These are phyloP conservation scores for Haberlea rhodopensis DNA, from an alignment of 257 asterid genomes.

Conservation along the genomic window DNA sequence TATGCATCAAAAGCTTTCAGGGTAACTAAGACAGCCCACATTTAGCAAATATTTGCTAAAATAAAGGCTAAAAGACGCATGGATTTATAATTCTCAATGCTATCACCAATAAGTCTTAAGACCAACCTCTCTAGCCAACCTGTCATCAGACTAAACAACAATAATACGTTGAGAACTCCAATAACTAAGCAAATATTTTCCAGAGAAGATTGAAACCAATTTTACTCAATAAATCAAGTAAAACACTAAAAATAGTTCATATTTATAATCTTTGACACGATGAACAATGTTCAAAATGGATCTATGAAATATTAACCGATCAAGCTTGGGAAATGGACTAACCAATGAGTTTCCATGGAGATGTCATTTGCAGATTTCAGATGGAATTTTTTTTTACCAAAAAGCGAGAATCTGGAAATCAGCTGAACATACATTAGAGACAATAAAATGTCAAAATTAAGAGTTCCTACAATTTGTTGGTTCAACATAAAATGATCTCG, in stretches of 20 bases:
- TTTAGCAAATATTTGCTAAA: not conserved
- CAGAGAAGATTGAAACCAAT: not conserved
- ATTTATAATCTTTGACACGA: too few relatives aligned
- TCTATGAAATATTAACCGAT: slow-evolving; percentile 80
- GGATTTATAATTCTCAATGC: slow-evolving; percentile 2
- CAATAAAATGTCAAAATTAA: slow-evolving; percentile 25
- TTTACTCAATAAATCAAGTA: not conserved
- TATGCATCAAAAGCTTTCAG: not conserved
- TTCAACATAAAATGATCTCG: too few relatives aligned
- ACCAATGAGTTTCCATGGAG: slow-evolving; percentile 75
- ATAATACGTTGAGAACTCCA: slow-evolving; percentile 19
- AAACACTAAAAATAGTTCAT: too few relatives aligned
- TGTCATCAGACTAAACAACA: slow-evolving; percentile 30
- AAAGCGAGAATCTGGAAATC: slow-evolving; percentile 79
- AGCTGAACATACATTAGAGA: slow-evolving; percentile 28
- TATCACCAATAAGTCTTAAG: slow-evolving; percentile 35
- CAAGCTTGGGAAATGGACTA: slow-evolving; percentile 96
- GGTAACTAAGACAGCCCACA: not conserved
- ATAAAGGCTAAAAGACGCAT: not conserved
- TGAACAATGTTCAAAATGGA: too few relatives aligned
- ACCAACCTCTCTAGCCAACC: slow-evolving; percentile 99
- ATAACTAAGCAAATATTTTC: not conserved
- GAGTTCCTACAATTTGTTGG: too few relatives aligned
- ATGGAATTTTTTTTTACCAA: slow-evolving; percentile 95
- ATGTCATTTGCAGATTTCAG: slow-evolving; percentile 75